Conservation (phyloP, 2,329 filamentous ascomycete species). For the Scedosporium minutisporum region DNA sequence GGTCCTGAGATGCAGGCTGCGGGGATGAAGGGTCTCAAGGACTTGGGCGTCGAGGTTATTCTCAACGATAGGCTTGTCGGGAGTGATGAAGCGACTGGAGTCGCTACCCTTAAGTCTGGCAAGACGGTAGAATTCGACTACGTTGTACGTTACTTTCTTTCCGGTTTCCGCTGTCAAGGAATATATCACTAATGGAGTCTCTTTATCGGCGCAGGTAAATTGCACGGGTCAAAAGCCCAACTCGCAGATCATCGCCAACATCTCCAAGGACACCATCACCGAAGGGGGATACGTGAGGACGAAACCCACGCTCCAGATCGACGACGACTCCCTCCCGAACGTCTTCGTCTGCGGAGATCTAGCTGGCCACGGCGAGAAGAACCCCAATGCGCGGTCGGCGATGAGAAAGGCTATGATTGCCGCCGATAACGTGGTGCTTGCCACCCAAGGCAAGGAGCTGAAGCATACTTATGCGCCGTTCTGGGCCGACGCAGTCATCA, state of each 20-base stretch:
- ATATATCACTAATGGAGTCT: slow-evolving; percentile 2
- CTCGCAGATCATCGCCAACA: slow-evolving; percentile 33
- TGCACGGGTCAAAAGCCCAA: slow-evolving; percentile 51
- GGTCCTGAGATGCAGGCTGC: slow-evolving; percentile 30
- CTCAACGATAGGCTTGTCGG: slow-evolving; percentile 36
- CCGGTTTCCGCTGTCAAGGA: background rate
- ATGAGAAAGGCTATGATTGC: slow-evolving; percentile 42
- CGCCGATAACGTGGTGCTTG: slow-evolving; percentile 42
- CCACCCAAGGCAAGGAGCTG: slow-evolving; percentile 30
- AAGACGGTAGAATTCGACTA: slow-evolving; percentile 37
- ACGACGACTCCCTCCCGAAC: slow-evolving; percentile 34
- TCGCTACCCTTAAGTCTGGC: slow-evolving; percentile 35
- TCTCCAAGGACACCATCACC: slow-evolving; percentile 35
- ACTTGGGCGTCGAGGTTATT: slow-evolving; percentile 39
- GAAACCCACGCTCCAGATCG: slow-evolving; percentile 46
- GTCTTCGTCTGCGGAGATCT: slow-evolving; percentile 59
- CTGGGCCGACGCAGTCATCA: slow-evolving; percentile 41
- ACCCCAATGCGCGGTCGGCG: slow-evolving; percentile 46
- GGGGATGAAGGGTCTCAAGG: slow-evolving; percentile 29
- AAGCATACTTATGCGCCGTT: slow-evolving; percentile 28
- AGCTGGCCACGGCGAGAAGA: slow-evolving; percentile 37
- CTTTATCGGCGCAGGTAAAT: slow-evolving; percentile 32
- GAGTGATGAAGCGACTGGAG: slow-evolving; percentile 24
- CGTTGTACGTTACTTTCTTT: slow-evolving; percentile 26
- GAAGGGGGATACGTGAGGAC: slow-evolving; percentile 41